phyloP scores from a whole-genome alignment of 441 rosid genomes.

The Adansonia grandidieri region DNA sequence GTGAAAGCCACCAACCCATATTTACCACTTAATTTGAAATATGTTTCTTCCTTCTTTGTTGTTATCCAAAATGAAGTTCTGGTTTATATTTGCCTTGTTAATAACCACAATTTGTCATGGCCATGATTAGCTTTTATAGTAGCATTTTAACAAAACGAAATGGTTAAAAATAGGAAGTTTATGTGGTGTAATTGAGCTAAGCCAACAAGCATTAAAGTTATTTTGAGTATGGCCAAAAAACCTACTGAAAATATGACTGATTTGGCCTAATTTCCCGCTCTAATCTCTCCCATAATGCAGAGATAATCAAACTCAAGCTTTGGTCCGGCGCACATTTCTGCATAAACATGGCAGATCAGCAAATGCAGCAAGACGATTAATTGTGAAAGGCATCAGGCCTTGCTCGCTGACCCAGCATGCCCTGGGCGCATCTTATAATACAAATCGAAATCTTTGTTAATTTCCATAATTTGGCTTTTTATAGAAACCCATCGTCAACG shows the following conservation, averaged over 20 bases:
- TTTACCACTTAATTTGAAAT: not conserved
- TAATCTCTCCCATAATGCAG: not conserved
- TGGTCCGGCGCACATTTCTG: too few species aligned
- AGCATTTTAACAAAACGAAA: not conserved
- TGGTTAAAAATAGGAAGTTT: not conserved
- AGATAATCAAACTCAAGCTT: not conserved
- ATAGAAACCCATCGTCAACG: not conserved
- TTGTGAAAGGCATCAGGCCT: not conserved
- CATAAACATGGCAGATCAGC: not conserved
- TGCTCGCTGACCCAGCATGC: constrained; percentile 10
- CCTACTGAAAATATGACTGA: not conserved
- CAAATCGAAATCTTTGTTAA: not conserved
- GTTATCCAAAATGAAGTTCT: not conserved
- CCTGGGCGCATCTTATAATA: not conserved
- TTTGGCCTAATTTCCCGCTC: not conserved
- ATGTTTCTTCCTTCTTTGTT: not conserved
- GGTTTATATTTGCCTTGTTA: not conserved
- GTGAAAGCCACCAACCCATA: not conserved
- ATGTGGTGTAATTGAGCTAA: too few species aligned
- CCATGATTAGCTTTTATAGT: not conserved
- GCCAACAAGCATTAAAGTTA: too few species aligned
- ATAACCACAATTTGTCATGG: not conserved
- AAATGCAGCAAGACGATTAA: not conserved
- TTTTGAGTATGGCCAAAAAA: not conserved
- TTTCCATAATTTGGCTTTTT: not conserved